Conservation (phyloP, 306 rosid species). For the Potentilla sterilis region DNA sequence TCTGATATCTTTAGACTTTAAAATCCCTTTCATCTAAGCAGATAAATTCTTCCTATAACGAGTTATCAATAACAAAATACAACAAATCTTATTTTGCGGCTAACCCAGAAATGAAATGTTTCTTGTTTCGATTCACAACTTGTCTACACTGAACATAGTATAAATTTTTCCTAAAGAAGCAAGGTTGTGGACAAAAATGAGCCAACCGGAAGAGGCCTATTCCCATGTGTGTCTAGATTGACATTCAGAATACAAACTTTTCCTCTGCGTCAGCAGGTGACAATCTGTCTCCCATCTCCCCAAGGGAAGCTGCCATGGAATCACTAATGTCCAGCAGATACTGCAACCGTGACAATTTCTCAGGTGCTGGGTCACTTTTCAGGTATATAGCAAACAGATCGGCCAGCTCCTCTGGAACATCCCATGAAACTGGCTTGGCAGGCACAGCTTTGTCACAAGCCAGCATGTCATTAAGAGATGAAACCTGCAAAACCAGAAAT, state of each 20-base stretch:
- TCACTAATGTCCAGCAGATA: conserved; percentile 83
- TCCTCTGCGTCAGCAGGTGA: conserved; percentile 52
- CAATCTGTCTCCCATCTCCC: conserved; percentile 64
- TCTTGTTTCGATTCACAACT: conserved; percentile 4
- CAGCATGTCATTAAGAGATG: conserved; percentile 62
- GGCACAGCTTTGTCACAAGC: conserved; percentile 71
- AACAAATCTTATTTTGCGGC: conserved; percentile 1
- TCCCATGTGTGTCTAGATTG: neutral
- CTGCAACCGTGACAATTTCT: conserved; percentile 78
- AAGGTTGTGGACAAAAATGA: conserved; percentile 24
- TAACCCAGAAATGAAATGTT: conserved; percentile 12
- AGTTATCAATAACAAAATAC: neutral
- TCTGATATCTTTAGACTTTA: neutral
- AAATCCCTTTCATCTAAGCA: neutral
- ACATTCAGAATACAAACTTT: conserved; percentile 69
- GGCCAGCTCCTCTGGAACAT: conserved; percentile 71
- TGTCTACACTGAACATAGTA: conserved; percentile 15
- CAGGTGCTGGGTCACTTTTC: conserved; percentile 69
- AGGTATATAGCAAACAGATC: conserved; percentile 69
- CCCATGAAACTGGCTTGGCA: conserved; percentile 50
- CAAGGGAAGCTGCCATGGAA: conserved; percentile 62
- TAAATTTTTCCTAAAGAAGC: neutral
- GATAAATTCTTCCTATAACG: neutral
- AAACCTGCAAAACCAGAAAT: conserved; percentile 35
- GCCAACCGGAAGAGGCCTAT: conserved; percentile 4